Conservation (phyloP, 2,329 filamentous ascomycete species). For the Pyricularia pennisetigena region DNA sequence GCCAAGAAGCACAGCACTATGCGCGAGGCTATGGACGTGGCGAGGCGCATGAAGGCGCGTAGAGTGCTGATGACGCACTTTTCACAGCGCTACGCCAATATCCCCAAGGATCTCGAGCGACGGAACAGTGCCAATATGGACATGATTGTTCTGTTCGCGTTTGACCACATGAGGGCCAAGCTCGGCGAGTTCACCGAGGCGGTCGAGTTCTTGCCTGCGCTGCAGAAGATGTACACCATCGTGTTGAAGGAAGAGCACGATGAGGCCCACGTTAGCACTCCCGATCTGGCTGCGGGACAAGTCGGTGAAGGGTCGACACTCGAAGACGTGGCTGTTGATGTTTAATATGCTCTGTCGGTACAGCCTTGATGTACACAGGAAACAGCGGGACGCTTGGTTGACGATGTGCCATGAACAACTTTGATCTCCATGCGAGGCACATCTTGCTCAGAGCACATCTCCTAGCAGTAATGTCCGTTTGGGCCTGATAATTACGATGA, state of each 20-base stretch:
- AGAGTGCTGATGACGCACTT: constrained; percentile 88
- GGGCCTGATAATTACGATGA: neutral
- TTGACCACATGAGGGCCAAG: constrained; percentile 69
- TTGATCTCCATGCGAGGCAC: neutral
- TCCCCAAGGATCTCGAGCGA: constrained; percentile 28
- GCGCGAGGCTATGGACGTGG: constrained; percentile 72
- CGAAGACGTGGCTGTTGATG: neutral
- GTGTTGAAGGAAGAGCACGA: constrained; percentile 3
- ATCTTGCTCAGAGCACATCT: neutral
- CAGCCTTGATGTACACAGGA: neutral
- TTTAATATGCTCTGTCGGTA: neutral
- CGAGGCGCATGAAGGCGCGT: constrained; percentile 66
- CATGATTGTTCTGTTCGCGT: constrained; percentile 61
- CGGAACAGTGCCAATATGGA: constrained; percentile 27
- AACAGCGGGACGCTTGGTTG: neutral
- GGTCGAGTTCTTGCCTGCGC: constrained; percentile 18
- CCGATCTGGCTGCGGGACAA: neutral
- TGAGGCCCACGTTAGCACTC: neutral
- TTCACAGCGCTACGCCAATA: constrained; percentile 83
- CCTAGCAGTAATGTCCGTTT: neutral
- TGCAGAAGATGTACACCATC: constrained; percentile 14
- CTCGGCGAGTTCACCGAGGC: constrained; percentile 61
- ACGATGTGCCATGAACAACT: neutral
- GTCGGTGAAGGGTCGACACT: neutral
- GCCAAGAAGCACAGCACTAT: constrained; percentile 91